Percentiles rank a stretch among this genome's conserved stretches.
Conservation (phyloP, 163 green algal species). For the Dunaliella salina region DNA sequence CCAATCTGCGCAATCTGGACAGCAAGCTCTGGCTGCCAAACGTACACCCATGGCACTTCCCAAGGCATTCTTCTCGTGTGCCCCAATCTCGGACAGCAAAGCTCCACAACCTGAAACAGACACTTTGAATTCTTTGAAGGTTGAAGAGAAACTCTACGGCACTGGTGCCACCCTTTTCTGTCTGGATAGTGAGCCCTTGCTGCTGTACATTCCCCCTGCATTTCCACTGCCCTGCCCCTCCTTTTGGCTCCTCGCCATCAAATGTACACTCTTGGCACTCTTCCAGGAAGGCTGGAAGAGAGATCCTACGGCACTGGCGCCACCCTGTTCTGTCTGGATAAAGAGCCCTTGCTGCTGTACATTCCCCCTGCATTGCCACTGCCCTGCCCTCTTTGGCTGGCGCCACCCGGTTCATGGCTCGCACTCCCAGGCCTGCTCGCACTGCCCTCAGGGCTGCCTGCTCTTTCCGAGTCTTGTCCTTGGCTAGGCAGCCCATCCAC, state of each 20-base stretch:
- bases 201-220: background rate
- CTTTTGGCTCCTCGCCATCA: too few species aligned
- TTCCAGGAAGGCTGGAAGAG: too few species aligned
- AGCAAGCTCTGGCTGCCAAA: too few species aligned
- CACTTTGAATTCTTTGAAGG: too few species aligned
- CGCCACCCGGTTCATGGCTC: background rate
- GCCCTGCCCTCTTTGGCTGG: background rate
- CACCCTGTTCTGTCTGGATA: background rate
- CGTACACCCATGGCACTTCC: too few species aligned
- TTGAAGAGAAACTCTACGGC: background rate
- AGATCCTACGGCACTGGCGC: background rate
- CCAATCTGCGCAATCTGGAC: too few species aligned
- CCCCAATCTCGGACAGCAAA: too few species aligned
- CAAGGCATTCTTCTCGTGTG: too few species aligned
- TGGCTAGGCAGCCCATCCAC: background rate
- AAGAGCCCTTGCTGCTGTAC: background rate
- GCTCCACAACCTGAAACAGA: too few species aligned
- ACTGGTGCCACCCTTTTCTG: background rate
- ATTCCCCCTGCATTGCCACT: background rate
- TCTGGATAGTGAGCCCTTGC: background rate
- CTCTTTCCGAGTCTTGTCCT: background rate
- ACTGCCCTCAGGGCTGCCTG: background rate
- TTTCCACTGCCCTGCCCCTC: background rate
- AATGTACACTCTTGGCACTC: too few species aligned
- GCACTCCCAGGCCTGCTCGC: background rate